A percentile compares a stretch with the other conserved stretches of the same genome.
Evolutionary conservation across 2,329 filamentous ascomycete genomes (phyloP).

Genomic region (Claviceps capensis): DNA sequence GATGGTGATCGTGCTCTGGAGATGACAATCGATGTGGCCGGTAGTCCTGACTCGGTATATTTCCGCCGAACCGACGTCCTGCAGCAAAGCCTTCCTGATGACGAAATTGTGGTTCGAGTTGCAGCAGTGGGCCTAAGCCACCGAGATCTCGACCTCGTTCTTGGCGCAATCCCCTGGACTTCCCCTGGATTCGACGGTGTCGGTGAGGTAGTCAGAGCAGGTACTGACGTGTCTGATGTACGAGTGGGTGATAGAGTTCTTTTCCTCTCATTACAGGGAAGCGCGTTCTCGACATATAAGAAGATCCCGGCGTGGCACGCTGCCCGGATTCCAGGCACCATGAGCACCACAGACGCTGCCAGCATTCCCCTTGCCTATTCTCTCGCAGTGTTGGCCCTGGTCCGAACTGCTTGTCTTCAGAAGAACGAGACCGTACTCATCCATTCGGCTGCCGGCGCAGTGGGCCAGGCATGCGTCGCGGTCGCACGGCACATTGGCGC

Average conservation of each 20-base stretch:
- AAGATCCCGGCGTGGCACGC: constrained; percentile 8
- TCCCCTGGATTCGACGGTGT: constrained; percentile 13
- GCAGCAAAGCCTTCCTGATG: constrained; percentile 4
- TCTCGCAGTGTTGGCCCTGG: constrained; percentile 5
- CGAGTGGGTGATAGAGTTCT: constrained; percentile 11
- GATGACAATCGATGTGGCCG: constrained; percentile 13
- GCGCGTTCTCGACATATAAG: constrained; percentile 10
- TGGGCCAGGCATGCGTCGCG: constrained; percentile 8
- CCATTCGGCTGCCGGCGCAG: constrained; percentile 14
- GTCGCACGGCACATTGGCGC: constrained; percentile 7
- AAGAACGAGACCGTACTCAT: constrained; percentile 19
- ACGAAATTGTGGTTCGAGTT: constrained; percentile 10
- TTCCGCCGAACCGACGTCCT: constrained; percentile 9
- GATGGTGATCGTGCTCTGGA: constrained; percentile 10
- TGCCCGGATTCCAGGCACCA: constrained; percentile 1
- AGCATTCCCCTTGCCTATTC: constrained; percentile 8
- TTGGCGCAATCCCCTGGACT: constrained; percentile 12
- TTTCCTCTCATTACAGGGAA: constrained; percentile 6
- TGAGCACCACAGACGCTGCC: constrained; percentile 16
- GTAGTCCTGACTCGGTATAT: constrained; percentile 13
- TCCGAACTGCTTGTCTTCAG: constrained; percentile 13
- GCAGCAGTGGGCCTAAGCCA: constrained; percentile 11
- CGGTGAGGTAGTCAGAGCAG: constrained; percentile 11
- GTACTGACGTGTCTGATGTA: constrained; percentile 7
- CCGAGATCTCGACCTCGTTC: constrained; percentile 11